A percentile compares a stretch with the other conserved stretches of the same genome.
phyloP scores from a whole-genome alignment of 2,329 filamentous ascomycete species.

The Parasarocladium wereldwijsianum region DNA sequence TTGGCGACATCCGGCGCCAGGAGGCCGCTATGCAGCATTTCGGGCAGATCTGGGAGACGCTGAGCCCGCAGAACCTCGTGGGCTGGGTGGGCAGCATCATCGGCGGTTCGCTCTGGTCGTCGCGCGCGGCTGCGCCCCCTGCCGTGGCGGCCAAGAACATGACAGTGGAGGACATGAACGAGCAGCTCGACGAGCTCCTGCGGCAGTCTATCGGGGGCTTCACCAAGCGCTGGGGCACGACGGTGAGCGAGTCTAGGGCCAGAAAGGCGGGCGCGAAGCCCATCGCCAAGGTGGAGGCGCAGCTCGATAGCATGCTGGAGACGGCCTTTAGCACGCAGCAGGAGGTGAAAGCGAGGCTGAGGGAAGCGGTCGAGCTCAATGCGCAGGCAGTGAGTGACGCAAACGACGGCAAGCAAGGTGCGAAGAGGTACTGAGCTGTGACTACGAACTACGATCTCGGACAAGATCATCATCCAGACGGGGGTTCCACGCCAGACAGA shows the following conservation, averaged over 20 bases:
- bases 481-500: too few species aligned
- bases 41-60: conserved; percentile 48
- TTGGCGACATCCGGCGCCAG: conserved; percentile 50
- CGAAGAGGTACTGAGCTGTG: conserved; percentile 13
- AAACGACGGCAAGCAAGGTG: conserved; percentile 19
- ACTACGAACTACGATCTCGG: background rate
- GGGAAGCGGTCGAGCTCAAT: conserved; percentile 45
- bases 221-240: conserved; percentile 41
- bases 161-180: conserved; percentile 43
- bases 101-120: conserved; percentile 37
- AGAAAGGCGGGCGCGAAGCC: conserved; percentile 33
- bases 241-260: conserved; percentile 33
- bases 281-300: conserved; percentile 36
- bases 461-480: too few species aligned
- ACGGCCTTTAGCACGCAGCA: conserved; percentile 44
- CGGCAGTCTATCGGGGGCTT: conserved; percentile 49
- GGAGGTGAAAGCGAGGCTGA: conserved; percentile 43
- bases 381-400: conserved; percentile 35
- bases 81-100: conserved; percentile 45
- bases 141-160: conserved; percentile 23
- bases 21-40: conserved; percentile 40
- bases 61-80: conserved; percentile 41
- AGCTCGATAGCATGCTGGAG: conserved; percentile 40
- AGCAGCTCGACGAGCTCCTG: conserved; percentile 48
- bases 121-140: conserved; percentile 11